Conservation (phyloP, 2,329 filamentous ascomycete genomes). For the Dryadomyces quercivorus region DNA sequence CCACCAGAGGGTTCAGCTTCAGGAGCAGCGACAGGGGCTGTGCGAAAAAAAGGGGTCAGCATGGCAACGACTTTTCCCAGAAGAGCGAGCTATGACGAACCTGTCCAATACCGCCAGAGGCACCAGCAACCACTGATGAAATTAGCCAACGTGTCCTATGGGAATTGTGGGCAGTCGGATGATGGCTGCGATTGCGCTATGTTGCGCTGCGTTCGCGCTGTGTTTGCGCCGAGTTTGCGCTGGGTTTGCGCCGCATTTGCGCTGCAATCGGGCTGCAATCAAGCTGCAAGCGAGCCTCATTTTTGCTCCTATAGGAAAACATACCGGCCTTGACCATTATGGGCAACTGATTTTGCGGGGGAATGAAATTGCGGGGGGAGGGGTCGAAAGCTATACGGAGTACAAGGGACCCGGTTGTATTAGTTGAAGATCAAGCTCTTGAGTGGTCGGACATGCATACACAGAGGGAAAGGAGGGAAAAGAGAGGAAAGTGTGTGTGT, state of each 20-base stretch:
- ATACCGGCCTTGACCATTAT: slow-evolving; percentile 28
- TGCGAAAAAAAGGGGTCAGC: slow-evolving; percentile 6
- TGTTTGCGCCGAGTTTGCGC: too few relatives aligned
- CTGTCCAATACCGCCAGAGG: slow-evolving; percentile 97
- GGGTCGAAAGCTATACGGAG: slow-evolving; percentile 10
- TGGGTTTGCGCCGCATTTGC: too few relatives aligned
- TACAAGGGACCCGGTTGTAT: neutral
- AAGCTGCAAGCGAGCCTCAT: neutral
- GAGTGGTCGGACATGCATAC: neutral
- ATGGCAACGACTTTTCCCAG: neutral
- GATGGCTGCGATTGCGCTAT: too few relatives aligned
- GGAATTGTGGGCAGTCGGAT: too few relatives aligned
- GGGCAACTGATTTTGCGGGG: slow-evolving; percentile 7
- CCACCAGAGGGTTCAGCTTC: slow-evolving; percentile 77
- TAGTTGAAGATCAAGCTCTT: neutral
- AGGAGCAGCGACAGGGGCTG: slow-evolving; percentile 93
- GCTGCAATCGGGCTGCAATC: neutral
- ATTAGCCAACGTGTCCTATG: neutral
- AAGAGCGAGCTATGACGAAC: slow-evolving; percentile 32
- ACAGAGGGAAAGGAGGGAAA: neutral
- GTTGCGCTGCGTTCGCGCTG: too few relatives aligned
- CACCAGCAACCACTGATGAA: slow-evolving; percentile 68
- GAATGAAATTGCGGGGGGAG: slow-evolving; percentile 13
- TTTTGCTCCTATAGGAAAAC: slow-evolving; percentile 1
- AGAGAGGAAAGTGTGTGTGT: neutral